Base-by-base conservation (phyloP, 352 stramenopile species). In the Hyaloperonospora arabidopsidis region DNA sequence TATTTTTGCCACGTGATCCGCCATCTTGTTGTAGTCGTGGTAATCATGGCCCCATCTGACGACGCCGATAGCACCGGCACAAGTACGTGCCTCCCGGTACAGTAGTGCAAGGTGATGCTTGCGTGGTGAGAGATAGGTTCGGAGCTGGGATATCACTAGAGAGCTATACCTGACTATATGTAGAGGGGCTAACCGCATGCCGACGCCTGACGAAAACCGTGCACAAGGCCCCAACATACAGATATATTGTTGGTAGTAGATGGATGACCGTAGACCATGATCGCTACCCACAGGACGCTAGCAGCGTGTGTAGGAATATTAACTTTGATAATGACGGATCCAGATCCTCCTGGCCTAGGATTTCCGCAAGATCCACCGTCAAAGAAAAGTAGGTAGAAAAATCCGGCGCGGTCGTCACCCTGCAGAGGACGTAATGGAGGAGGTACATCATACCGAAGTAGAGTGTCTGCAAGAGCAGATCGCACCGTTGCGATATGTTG, bases 311-410 rank as follows among this genome's bases (percentile, higher is more conserved):
- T 38, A 13, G 7, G 32, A 38, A 38, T 38, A 13, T 38, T 7
- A 38, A 38, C 7, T 38, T 38, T 7, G 13, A 38, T 7, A 38
- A 38, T 38, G 32, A 38, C 32, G 32, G 32, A 38, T 38, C 32
- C 32, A 13, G 32, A n/a, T n/a, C n/a, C n/a, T n/a, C n/a, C n/a
- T n/a, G n/a, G n/a, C n/a, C n/a, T n/a, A n/a, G n/a, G n/a, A n/a
- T n/a, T n/a, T n/a, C n/a, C n/a, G n/a, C n/a, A n/a, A n/a, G n/a
- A n/a, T n/a, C 32, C 32, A 7, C 32, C 32, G 32, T 38, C 32
- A n/a, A 13, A 38, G 13, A 38, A 38, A 38, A 38, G 32, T 13
- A 38, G 32, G 32, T 38, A 38, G 72, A 1, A 63, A 38, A 38
- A 7, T 7, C 32, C 32, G 13, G 13, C 7, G 32, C 7, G 32